These are phyloP conservation scores for Yarrowia sp. DNA, from an alignment of 805 yeast species.

Conservation along the genomic window DNA sequence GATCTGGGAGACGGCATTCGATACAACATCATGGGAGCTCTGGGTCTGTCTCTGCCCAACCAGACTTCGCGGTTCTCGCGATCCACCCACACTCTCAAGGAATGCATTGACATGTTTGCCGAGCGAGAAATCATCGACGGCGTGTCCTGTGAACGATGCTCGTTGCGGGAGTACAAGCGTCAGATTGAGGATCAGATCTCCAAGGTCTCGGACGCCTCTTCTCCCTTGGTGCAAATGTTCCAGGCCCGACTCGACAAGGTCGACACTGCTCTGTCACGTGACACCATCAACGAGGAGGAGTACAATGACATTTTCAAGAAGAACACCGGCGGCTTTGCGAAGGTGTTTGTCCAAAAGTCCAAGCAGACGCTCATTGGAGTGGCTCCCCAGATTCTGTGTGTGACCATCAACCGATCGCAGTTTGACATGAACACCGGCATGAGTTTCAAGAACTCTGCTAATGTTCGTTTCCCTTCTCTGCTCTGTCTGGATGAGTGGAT, in stretches of 20 bases:
- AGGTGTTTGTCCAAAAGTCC: conserved; percentile 77
- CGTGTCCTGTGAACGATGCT: conserved; percentile 94
- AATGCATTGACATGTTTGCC: conserved; percentile 48
- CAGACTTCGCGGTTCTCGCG: conserved; percentile 18
- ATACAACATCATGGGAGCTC: conserved; percentile 38
- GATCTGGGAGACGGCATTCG: conserved; percentile 82
- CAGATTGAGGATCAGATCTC: conserved; percentile 45
- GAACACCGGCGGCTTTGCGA: conserved; percentile 56
- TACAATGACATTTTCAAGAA: conserved; percentile 76
- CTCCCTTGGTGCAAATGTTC: conserved; percentile 48
- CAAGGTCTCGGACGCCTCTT: conserved; percentile 7
- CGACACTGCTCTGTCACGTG: conserved; percentile 62
- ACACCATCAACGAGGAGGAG: conserved; percentile 79
- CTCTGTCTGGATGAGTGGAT: conserved; percentile 69
- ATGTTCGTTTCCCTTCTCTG: conserved; percentile 74
- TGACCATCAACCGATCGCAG: conserved; percentile 92
- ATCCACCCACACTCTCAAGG: conserved; percentile 42
- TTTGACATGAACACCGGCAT: conserved; percentile 86
- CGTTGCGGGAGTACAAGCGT: conserved; percentile 55
- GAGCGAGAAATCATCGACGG: conserved; percentile 87
- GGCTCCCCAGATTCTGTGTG: conserved; percentile 66
- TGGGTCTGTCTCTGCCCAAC: conserved; percentile 32
- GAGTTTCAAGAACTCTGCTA: conserved; percentile 83
- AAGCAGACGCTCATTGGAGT: conserved; percentile 81
- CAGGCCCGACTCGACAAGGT: conserved; percentile 58